Base-by-base conservation (phyloP, 352 stramenopile species). In the Phytophthora sp. region DNA sequence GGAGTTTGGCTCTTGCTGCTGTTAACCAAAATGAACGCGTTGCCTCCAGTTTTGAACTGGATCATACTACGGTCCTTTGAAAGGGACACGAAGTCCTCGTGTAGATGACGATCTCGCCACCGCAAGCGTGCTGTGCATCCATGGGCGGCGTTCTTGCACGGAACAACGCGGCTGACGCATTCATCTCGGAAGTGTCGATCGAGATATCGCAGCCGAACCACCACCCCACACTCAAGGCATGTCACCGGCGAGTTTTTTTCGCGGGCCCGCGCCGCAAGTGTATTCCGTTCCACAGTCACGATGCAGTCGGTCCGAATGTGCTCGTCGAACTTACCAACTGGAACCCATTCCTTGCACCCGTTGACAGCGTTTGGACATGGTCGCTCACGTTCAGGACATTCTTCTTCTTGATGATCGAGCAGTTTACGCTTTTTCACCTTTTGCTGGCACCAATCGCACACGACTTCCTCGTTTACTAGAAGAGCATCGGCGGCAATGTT, bases 381-480 rank as follows among this genome's bases (percentile, higher is more conserved):
- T 3, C 82, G 80, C 55, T 94, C 84, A 4, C 85, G 79, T 53
- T 81, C 74, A 6, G 55, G 55, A 41, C 85, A 94, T 28, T 87
- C 75, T n/a, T 94, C 81, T 72, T 94, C 82, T 46, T 94, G 84
- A 62, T 94, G 85, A 46, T 91, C 77, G 3, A 89, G 62, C 17
- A 94, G 39, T 11, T 80, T 72, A 0, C 82, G 79, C 64, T 94
- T 91, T 43, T 87, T 85, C 5, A 92, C 77, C 6, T 7, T 52
- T 44, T 81, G 59, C 13, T 77, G 51, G 34, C 84, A 92, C 85
- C 85, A 94, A 15, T 92, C 85, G 35, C 85, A 92, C 13, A 60
- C 39, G 11, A 58, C 77, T 31, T 78, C 44, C 26, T 89, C 75
- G 32, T 92, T 92, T 27, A 89, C 76, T 5, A 61, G 57, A 28